phyloP scores from a whole-genome alignment of 129 eudicot genomes.

The Deinandra increscens region DNA sequence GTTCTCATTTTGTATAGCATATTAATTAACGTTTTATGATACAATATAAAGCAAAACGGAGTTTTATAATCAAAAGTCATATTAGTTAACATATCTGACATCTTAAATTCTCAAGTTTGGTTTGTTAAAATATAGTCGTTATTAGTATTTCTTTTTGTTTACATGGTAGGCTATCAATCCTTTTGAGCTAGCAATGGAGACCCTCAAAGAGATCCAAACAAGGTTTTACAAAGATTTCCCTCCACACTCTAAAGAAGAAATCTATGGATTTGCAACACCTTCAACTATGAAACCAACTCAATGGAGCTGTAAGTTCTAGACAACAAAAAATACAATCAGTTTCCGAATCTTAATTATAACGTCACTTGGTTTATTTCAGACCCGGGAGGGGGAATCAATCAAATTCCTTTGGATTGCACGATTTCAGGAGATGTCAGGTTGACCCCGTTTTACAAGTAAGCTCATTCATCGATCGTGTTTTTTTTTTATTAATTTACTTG shows the following conservation, averaged over 20 bases:
- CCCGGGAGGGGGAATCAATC: conserved; percentile 96
- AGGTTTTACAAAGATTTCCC: conserved; percentile 86
- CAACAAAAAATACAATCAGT: neutral
- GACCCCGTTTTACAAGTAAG: conserved; percentile 92
- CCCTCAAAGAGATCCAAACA: conserved; percentile 71
- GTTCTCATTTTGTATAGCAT: neutral
- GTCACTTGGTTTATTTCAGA: conserved; percentile 35
- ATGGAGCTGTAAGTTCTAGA: conserved; percentile 70
- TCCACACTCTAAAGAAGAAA: conserved; percentile 76
- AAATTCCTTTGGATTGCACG: conserved; percentile 81
- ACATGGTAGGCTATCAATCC: conserved; percentile 77
- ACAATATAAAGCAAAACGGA: neutral
- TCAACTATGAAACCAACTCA: conserved; percentile 98
- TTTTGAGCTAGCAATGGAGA: conserved; percentile 91
- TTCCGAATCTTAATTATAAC: neutral
- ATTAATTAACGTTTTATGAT: neutral
- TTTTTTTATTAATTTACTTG: neutral
- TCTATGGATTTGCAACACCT: conserved; percentile 85
- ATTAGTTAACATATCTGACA: neutral
- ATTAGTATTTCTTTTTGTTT: neutral
- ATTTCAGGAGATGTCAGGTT: conserved; percentile 94
- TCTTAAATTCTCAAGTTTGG: neutral
- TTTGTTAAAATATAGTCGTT: neutral
- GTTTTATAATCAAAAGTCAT: neutral
- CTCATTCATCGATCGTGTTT: neutral